Conservation (phyloP, 2,329 filamentous ascomycete species). For the Thelonectria olida region DNA sequence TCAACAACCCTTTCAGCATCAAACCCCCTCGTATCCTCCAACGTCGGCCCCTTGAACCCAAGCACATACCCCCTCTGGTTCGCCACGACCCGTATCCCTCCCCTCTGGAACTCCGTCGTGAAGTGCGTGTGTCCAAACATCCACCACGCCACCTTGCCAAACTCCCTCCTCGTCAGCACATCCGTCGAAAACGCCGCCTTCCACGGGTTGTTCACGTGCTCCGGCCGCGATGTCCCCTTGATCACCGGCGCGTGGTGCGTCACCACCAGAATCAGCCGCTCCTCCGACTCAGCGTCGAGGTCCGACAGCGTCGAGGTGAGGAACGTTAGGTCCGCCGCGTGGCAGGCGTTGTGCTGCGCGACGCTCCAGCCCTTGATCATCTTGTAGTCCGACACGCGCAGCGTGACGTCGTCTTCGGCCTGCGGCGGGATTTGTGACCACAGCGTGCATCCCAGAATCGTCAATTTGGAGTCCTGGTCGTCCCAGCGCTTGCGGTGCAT, state of each 20-base stretch:
- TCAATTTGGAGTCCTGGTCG: conserved; percentile 53
- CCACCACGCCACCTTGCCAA: conserved; percentile 52
- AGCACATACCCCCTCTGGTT: conserved; percentile 57
- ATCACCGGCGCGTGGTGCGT: conserved; percentile 68
- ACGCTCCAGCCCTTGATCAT: conserved; percentile 62
- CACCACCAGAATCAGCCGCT: conserved; percentile 54
- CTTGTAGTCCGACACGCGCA: conserved; percentile 62
- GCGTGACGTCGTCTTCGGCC: conserved; percentile 49
- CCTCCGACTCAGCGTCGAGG: conserved; percentile 27
- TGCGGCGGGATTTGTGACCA: conserved; percentile 60
- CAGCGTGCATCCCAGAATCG: conserved; percentile 65
- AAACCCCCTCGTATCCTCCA: conserved; percentile 37
- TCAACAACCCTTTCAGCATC: conserved; percentile 36
- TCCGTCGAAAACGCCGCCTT: conserved; percentile 64
- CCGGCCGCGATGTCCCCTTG: conserved; percentile 57
- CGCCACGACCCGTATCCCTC: conserved; percentile 50
- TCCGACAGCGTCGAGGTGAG: conserved; percentile 51
- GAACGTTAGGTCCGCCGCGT: conserved; percentile 61
- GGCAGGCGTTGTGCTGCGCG: conserved; percentile 57
- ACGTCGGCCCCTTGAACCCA: conserved; percentile 32
- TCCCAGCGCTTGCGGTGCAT: conserved; percentile 53
- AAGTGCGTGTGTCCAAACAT: conserved; percentile 62
- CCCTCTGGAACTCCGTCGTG: conserved; percentile 46
- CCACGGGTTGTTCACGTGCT: conserved; percentile 57
- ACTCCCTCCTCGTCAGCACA: conserved; percentile 41